Evolutionary conservation across 2,329 filamentous ascomycete genomes (phyloP).

Genomic region (Talaromyces sp.): DNA sequence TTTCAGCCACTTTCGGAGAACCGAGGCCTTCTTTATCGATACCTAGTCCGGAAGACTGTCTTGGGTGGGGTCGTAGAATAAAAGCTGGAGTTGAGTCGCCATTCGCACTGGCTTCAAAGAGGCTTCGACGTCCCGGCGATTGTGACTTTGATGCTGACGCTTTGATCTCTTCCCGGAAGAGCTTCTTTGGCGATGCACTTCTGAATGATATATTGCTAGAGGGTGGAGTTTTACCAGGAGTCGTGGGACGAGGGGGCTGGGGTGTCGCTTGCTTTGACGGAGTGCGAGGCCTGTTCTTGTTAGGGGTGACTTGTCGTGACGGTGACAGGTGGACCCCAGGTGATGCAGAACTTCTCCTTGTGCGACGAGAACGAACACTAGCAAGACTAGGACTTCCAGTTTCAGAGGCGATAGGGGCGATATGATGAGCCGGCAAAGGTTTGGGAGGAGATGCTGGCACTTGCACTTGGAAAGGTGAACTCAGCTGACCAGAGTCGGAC

Average conservation of each 20-base stretch:
- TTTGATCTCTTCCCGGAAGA: conserved; percentile 45
- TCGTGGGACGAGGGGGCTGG: conserved; percentile 45
- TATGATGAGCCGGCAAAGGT: conserved; percentile 32
- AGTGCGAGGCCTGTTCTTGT: conserved; percentile 40
- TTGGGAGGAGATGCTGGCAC: conserved; percentile 34
- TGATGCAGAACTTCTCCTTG: conserved; percentile 48
- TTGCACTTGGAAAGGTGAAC: conserved; percentile 48
- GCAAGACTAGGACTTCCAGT: conserved; percentile 58
- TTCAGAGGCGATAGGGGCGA: conserved; percentile 46
- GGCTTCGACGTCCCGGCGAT: conserved; percentile 36
- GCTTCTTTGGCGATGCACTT: conserved; percentile 52
- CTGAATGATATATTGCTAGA: conserved; percentile 48
- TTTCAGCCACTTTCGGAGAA: conserved; percentile 69
- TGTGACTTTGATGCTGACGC: conserved; percentile 39
- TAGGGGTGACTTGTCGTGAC: conserved; percentile 41
- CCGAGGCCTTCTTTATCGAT: conserved; percentile 70
- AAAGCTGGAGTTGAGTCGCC: conserved; percentile 63
- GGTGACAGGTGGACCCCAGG: conserved; percentile 47
- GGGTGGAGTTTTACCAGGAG: conserved; percentile 52
- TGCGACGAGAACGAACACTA: conserved; percentile 49
- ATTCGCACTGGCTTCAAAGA: conserved; percentile 56
- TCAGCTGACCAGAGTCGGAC: conserved; percentile 50
- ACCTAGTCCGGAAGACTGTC: conserved; percentile 66
- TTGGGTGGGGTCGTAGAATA: conserved; percentile 60
- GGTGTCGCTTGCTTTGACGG: conserved; percentile 48